Conservation (phyloP, 805 yeast genomes). For the Saccharomycopsis fibuligera region DNA sequence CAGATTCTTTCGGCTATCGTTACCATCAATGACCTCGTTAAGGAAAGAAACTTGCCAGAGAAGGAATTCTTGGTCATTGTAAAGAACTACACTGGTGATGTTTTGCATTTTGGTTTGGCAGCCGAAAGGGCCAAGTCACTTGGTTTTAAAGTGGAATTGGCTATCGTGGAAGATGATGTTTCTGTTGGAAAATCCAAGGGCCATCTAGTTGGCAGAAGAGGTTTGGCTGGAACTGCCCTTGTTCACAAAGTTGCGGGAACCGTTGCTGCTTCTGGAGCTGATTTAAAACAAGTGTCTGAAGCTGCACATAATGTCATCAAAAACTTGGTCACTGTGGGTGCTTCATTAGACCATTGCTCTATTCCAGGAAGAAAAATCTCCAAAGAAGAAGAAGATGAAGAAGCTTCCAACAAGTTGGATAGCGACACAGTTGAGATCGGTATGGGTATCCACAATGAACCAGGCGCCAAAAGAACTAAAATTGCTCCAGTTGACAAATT, state of each 20-base stretch:
- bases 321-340: constrained; percentile 79
- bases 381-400: constrained; percentile 41
- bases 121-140: constrained; percentile 79
- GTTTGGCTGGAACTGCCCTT: constrained; percentile 83
- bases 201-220: constrained; percentile 90
- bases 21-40: constrained; percentile 29
- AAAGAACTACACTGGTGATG: constrained; percentile 93
- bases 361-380: constrained; percentile 56
- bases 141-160: constrained; percentile 66
- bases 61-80: constrained; percentile 75
- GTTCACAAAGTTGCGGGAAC: constrained; percentile 87
- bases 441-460: constrained; percentile 94
- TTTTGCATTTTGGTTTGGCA: constrained; percentile 86
- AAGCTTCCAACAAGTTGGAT: constrained; percentile 34
- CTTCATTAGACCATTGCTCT: constrained; percentile 81
- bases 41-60: constrained; percentile 31
- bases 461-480: constrained; percentile 56
- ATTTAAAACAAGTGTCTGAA: constrained; percentile 46
- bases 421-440: constrained; percentile 79
- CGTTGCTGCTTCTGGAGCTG: constrained; percentile 39
- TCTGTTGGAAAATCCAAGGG: constrained; percentile 90
- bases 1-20: constrained; percentile 68
- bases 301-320: constrained; percentile 57
- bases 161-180: constrained; percentile 85
- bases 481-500: constrained; percentile 68